Evolutionary conservation across 1,284 basidiomycete species (phyloP), one percentile per base, ranked within the genome.

Genomic region (Chondrostereum purpureum): DNA sequence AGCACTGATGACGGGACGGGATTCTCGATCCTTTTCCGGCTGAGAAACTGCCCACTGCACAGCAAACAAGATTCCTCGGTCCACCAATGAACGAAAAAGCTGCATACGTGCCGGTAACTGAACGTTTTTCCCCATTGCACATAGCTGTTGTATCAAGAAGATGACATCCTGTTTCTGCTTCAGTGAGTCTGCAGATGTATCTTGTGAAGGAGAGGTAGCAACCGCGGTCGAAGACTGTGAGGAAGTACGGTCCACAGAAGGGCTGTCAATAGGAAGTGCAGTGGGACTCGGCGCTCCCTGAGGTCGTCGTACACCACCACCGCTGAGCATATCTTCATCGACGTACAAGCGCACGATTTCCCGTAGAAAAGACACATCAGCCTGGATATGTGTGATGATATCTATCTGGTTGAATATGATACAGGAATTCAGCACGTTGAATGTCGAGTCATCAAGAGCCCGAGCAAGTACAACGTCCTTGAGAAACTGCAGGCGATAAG

Each of bases 321-420:
- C 60, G 20, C 58, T 61, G 43, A 82, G 61, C 61, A 80, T 70
- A 45, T 78, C 77, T 47, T 82, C 77, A 54, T 83, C 80, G 50
- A 86, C 76, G 61, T 92, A 95, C 27, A 89, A 68, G 34, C 72
- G 70, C 40, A 94, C 88, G 19, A 97, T 75, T 45, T 92, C 83
- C 24, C 75, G 71, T 20, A 98, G 70, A 61, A 97, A 87, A 4
- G 66, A 60, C 4, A 78, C 77, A 59, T 94, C 89, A 46, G 74
- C 77, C 58, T 93, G 88, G 39, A 97, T 80, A 61, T 95, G 86
- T 44, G 77, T 83, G 60, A 98, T 92, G 59, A 99, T 98, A 66
- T 99, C 95, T 58, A 95, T 93, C 66, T 99, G 95, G 67, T 98
- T 96, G 77, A 95, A 99, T 62, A 98, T 95, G 62, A 99, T 92